Conservation (phyloP, 768 basidiomycete genomes). For the Mycena galopus region DNA sequence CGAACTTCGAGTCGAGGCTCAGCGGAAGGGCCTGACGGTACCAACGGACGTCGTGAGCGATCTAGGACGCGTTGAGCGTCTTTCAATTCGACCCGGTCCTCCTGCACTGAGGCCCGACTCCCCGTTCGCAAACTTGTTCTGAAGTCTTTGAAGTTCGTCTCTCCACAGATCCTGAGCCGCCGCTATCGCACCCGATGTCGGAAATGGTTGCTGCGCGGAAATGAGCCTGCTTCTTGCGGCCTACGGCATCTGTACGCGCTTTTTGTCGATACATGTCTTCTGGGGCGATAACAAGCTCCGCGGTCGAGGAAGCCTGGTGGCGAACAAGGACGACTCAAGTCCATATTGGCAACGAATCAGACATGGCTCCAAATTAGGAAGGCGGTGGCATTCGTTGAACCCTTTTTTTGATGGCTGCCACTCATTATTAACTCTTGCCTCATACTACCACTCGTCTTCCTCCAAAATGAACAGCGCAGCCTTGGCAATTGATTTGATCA, state of each 20-base stretch:
- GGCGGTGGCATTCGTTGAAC: not conserved
- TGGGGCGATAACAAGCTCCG: not conserved
- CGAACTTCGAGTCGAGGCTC: not conserved
- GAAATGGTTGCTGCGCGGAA: not conserved
- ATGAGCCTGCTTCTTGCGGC: not conserved
- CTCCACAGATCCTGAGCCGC: not conserved
- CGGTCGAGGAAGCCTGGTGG: not conserved
- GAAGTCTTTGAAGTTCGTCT: not conserved
- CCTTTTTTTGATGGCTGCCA: not conserved
- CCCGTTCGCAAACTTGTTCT: too few species aligned
- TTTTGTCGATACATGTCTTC: not conserved
- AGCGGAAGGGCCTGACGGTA: too few species aligned
- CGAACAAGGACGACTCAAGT: not conserved
- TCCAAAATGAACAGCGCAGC: constrained; percentile 10
- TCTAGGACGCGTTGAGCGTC: too few species aligned
- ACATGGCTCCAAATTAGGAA: constrained; percentile 1
- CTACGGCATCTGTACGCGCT: not conserved
- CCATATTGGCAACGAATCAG: not conserved
- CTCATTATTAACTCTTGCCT: not conserved
- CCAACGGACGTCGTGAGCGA: too few species aligned
- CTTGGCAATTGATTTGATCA: constrained; percentile 24
- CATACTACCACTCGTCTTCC: not conserved
- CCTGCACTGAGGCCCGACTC: too few species aligned
- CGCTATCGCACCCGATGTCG: not conserved
- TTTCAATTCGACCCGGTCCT: not conserved